Conservation (phyloP, 2,329 filamentous ascomycete species). For the Aspergillus proliferans region DNA sequence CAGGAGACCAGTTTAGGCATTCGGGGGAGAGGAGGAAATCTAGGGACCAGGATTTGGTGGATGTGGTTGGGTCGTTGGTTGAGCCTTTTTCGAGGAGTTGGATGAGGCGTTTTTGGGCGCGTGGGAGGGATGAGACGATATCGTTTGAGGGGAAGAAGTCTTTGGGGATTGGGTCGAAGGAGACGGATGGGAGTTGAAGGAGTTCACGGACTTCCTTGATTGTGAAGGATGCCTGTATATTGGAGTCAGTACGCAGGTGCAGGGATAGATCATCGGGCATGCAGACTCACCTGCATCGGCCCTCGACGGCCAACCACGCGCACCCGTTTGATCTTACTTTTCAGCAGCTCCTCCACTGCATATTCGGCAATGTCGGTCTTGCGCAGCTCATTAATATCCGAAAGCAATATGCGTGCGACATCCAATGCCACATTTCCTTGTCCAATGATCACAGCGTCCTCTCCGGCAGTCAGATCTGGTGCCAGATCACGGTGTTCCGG, state of each 20-base stretch:
- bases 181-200: conserved; percentile 66
- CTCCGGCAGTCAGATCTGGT: conserved; percentile 67
- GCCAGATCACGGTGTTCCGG: conserved; percentile 69
- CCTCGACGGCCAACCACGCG: conserved; percentile 84
- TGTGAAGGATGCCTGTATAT: conserved; percentile 76
- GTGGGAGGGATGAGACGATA: conserved; percentile 62
- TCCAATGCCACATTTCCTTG: conserved; percentile 96
- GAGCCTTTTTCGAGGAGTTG: conserved; percentile 77
- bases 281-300: conserved; percentile 64
- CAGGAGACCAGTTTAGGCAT: conserved; percentile 53
- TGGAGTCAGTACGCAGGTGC: not conserved
- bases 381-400: conserved; percentile 64
- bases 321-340: conserved; percentile 70
- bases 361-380: conserved; percentile 86
- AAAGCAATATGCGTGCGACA: conserved; percentile 79
- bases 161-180: conserved; percentile 63
- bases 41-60: conserved; percentile 70
- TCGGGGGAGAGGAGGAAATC: conserved; percentile 78
- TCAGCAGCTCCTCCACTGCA: conserved; percentile 66
- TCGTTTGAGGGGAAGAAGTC: conserved; percentile 57
- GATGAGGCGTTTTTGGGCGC: conserved; percentile 69
- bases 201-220: conserved; percentile 92
- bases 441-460: conserved; percentile 81
- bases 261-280: not conserved
- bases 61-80: conserved; percentile 40